phyloP scores from a whole-genome alignment of 164 flowering plant species.

The Brasenia schreberi region DNA sequence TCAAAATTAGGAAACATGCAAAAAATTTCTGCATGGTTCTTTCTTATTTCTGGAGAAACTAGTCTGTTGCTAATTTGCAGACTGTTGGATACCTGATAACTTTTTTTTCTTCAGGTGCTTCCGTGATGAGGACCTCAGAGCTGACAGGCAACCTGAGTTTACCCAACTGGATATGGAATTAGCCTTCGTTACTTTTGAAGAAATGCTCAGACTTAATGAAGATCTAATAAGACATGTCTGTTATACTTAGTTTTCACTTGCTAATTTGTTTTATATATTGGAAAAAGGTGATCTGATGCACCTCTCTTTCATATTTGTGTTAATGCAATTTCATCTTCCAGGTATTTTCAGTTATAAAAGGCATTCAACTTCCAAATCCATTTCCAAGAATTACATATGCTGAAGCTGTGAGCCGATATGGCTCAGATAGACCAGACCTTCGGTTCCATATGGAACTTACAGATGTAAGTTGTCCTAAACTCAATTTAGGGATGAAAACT shows the following conservation, averaged over 20 bases:
- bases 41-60: too few relatives aligned
- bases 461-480: constrained; percentile 34
- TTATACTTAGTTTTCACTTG: neutral
- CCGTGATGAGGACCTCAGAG: constrained; percentile 92
- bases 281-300: neutral
- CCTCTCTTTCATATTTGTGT: neutral
- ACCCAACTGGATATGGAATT: constrained; percentile 95
- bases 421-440: constrained; percentile 87
- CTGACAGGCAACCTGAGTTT: constrained; percentile 95
- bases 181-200: constrained; percentile 83
- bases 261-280: neutral
- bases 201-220: constrained; percentile 84
- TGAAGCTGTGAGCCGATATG: constrained; percentile 82
- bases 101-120: constrained; percentile 48
- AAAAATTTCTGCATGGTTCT: too few relatives aligned
- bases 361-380: constrained; percentile 70
- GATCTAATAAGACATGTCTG: constrained; percentile 82
- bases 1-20: too few relatives aligned
- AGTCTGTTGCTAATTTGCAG: too few relatives aligned
- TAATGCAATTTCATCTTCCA: constrained; percentile 11
- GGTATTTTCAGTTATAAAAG: constrained; percentile 78
- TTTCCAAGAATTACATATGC: constrained; percentile 91
- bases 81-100: neutral
- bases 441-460: constrained; percentile 81
- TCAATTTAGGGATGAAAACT: too few relatives aligned